Conservation (phyloP, 495 filamentous ascomycete species). For the Penicillium nucicola region DNA sequence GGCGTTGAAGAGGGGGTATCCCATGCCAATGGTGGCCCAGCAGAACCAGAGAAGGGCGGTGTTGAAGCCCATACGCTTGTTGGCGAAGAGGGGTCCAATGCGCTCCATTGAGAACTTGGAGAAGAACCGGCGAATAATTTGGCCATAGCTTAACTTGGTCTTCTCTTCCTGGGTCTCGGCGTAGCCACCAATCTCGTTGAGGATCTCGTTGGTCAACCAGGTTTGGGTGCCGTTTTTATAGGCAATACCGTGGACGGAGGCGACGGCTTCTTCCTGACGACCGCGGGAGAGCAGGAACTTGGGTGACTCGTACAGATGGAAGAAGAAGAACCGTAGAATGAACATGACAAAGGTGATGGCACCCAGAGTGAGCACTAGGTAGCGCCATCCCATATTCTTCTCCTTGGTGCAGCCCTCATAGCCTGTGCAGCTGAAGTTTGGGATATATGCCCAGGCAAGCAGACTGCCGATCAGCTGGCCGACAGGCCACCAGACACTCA, state of each 20-base stretch:
- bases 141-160: conserved; percentile 30
- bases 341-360: conserved; percentile 70
- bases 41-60: conserved; percentile 54
- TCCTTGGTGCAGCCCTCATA: conserved; percentile 50
- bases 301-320: conserved; percentile 77
- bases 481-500: conserved; percentile 60
- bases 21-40: conserved; percentile 58
- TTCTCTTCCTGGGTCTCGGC: conserved; percentile 30
- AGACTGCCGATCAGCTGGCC: conserved; percentile 52
- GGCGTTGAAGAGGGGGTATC: conserved; percentile 57
- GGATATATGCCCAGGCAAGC: conserved; percentile 57
- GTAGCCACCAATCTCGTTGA: conserved; percentile 53
- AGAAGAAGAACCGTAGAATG: conserved; percentile 67
- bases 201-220: conserved; percentile 50
- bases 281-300: conserved; percentile 76
- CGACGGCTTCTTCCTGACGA: conserved; percentile 68
- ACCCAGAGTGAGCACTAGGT: conserved; percentile 67
- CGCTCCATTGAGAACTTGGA: conserved; percentile 56
- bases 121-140: conserved; percentile 50
- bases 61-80: conserved; percentile 45
- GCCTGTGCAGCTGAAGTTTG: conserved; percentile 47
- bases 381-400: conserved; percentile 81
- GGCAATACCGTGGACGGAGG: conserved; percentile 60
- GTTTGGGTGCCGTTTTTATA: conserved; percentile 51
- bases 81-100: conserved; percentile 52